Evolutionary conservation across 176 grass and related monocot genomes (phyloP).

Genomic region (Cenchrus purpureus): DNA sequence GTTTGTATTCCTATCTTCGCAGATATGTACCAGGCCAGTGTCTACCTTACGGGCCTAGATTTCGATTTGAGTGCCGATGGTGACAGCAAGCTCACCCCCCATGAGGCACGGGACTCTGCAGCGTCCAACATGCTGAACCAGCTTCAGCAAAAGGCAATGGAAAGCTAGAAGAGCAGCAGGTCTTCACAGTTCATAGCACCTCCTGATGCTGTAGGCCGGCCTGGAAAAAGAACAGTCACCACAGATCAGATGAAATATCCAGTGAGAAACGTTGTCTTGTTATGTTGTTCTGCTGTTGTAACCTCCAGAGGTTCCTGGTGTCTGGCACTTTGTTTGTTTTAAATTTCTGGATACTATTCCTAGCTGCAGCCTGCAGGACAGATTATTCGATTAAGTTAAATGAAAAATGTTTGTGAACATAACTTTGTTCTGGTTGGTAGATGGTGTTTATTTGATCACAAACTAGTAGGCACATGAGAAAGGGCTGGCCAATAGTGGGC

Average conservation of each 20-base stretch:
- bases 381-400: neutral
- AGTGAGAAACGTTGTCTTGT: neutral
- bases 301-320: neutral
- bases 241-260: neutral
- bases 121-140: conserved; percentile 40
- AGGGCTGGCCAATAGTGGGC: no score
- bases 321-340: neutral
- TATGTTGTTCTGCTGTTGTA: neutral
- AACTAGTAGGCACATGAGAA: no score
- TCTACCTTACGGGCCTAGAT: conserved; percentile 35
- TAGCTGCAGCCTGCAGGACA: neutral
- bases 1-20: conserved; percentile 20
- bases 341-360: neutral
- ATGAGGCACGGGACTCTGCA: conserved; percentile 44
- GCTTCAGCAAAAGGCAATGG: conserved; percentile 33
- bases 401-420: neutral
- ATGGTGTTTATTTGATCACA: no score
- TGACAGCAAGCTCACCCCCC: conserved; percentile 27
- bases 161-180: conserved; percentile 4
- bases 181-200: neutral
- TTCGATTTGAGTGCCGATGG: conserved; percentile 34
- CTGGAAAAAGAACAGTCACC: neutral
- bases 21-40: conserved; percentile 47
- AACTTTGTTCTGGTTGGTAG: neutral
- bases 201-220: neutral